Conservation (phyloP, 179 eudicot species). For the Carnegiea gigantea region DNA sequence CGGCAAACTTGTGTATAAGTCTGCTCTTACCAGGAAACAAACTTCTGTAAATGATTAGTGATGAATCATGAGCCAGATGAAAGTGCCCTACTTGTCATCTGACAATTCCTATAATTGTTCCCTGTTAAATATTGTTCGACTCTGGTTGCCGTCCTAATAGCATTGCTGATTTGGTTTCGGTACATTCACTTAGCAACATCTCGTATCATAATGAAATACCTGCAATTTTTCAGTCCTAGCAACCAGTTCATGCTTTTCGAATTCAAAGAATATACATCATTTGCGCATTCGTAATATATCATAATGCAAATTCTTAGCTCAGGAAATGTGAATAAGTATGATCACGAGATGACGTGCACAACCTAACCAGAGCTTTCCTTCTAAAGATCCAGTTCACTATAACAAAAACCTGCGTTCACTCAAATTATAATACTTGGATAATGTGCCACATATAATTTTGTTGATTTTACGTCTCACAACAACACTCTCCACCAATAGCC, state of each 20-base stretch:
- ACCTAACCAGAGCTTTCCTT: neutral
- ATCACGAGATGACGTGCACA: neutral
- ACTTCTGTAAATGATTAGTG: neutral
- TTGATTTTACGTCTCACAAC: neutral
- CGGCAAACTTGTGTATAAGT: neutral
- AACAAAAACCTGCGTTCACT: neutral
- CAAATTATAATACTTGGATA: neutral
- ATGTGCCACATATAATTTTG: neutral
- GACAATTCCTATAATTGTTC: neutral
- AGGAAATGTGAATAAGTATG: neutral
- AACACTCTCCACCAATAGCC: neutral
- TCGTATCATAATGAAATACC: neutral
- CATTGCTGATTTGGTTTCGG: neutral
- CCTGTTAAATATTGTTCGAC: neutral
- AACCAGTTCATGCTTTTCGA: neutral
- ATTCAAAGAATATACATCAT: neutral
- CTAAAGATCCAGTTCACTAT: neutral
- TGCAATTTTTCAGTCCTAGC: slow-evolving; percentile 9
- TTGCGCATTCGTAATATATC: neutral
- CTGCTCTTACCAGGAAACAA: neutral
- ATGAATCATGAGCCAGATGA: neutral
- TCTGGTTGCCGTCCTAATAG: too few species aligned
- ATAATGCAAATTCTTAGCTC: neutral
- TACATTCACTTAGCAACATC: too few species aligned
- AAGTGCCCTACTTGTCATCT: neutral